Evolutionary conservation across 257 asterid genomes (phyloP).

Genomic region (Misopates orontium): DNA sequence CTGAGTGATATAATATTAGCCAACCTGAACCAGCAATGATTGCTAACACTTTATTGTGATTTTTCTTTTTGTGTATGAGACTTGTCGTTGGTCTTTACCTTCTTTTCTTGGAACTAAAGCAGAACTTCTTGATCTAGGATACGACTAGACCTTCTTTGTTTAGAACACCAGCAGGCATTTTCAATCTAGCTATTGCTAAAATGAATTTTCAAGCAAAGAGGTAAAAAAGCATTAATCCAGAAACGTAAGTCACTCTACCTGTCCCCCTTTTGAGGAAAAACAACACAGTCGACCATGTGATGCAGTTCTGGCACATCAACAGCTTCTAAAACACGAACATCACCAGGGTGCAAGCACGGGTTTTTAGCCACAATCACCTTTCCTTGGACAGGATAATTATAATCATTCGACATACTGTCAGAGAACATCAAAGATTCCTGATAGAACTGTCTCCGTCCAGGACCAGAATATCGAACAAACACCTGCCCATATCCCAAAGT

Average conservation of each 20-base stretch:
- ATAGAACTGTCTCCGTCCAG: conserved; percentile 35
- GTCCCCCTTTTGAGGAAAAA: conserved; percentile 72
- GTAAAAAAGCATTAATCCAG: too few relatives aligned
- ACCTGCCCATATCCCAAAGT: conserved; percentile 81
- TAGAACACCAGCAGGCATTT: too few relatives aligned
- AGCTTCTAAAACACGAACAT: conserved; percentile 74
- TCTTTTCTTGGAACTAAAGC: too few relatives aligned
- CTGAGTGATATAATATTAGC: too few relatives aligned
- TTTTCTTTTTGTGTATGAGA: too few relatives aligned
- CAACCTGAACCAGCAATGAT: too few relatives aligned
- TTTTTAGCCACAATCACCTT: conserved; percentile 81
- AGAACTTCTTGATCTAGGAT: too few relatives aligned
- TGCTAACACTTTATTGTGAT: too few relatives aligned
- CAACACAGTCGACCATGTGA: conserved; percentile 94
- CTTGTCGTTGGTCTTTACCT: too few relatives aligned
- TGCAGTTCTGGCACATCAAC: conserved; percentile 52
- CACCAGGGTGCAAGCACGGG: conserved; percentile 98
- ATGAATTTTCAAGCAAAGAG: too few relatives aligned
- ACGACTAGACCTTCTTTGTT: too few relatives aligned
- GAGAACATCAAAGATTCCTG: conserved; percentile 28
- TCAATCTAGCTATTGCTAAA: neutral
- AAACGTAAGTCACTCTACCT: conserved; percentile 46
- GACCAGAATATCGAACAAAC: conserved; percentile 63
- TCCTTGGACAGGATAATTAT: conserved; percentile 37
- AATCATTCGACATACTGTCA: conserved; percentile 25